Percentiles rank a stretch among this genome's conserved stretches.
These are phyloP conservation scores for Aspergillus bombycis DNA, from an alignment of 2,329 filamentous ascomycete species.

Conservation along the genomic window DNA sequence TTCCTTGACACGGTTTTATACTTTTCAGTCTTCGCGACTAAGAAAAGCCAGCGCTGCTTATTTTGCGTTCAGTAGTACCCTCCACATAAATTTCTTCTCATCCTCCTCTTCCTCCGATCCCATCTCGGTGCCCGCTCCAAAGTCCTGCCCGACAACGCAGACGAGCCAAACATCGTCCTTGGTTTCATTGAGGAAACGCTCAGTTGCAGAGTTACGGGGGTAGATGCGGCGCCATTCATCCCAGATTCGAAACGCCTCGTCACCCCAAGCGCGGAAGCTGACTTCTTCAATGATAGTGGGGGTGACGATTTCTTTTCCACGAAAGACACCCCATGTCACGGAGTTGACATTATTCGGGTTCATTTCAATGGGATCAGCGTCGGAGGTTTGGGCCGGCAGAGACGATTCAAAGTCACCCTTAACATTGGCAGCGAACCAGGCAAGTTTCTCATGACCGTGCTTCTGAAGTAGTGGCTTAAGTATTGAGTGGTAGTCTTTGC, in stretches of 20 bases:
- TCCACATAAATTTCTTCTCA: slow-evolving; percentile 46
- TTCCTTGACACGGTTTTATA: neutral
- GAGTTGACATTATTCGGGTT: slow-evolving; percentile 73
- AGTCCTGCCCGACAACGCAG: slow-evolving; percentile 62
- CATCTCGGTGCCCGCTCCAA: slow-evolving; percentile 43
- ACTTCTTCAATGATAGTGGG: slow-evolving; percentile 97
- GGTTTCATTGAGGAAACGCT: slow-evolving; percentile 69
- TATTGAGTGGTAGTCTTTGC: slow-evolving; percentile 65
- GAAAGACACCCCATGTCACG: slow-evolving; percentile 96
- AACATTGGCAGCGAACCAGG: slow-evolving; percentile 84
- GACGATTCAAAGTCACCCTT: slow-evolving; percentile 76
- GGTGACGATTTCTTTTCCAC: slow-evolving; percentile 92
- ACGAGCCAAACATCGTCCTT: slow-evolving; percentile 81
- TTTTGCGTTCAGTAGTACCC: slow-evolving; percentile 36
- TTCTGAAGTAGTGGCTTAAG: slow-evolving; percentile 66
- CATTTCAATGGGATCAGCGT: slow-evolving; percentile 37
- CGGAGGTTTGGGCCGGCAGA: slow-evolving; percentile 29
- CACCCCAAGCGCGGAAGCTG: slow-evolving; percentile 89
- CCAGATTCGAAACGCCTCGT: slow-evolving; percentile 97
- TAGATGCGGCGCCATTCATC: slow-evolving; percentile 91
- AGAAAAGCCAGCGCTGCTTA: slow-evolving; percentile 9
- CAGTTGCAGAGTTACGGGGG: slow-evolving; percentile 70
- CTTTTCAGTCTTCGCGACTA: neutral
- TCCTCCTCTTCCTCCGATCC: slow-evolving; percentile 43
- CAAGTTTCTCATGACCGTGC: slow-evolving; percentile 67